These are phyloP conservation scores for Sphagnum magellanicum DNA, from an alignment of 228 moss, liverwort and hornwort species.

Conservation along the genomic window DNA sequence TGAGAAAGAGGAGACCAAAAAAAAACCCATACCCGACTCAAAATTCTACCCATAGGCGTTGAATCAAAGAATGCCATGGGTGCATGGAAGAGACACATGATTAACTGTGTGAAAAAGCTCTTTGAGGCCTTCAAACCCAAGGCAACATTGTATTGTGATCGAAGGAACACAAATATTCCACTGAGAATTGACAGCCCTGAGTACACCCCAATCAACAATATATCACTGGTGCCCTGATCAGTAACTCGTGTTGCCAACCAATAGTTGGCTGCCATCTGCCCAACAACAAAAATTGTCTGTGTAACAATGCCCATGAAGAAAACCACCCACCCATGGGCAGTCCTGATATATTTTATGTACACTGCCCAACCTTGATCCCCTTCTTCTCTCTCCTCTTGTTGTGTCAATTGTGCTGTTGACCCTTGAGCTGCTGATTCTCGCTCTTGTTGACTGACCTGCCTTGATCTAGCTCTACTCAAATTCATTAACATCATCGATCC, in stretches of 20 bases:
- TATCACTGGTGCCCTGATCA: conserved; percentile 22
- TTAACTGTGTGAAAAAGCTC: conserved; percentile 21
- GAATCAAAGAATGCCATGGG: conserved; percentile 70
- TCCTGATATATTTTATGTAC: conserved; percentile 39
- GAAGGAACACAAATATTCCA: conserved; percentile 39
- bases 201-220: conserved; percentile 33
- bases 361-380: conserved; percentile 45
- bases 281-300: conserved; percentile 36
- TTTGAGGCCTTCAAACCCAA: conserved; percentile 32
- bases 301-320: conserved; percentile 9
- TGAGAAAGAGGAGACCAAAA: too few relatives aligned
- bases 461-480: conserved; percentile 16
- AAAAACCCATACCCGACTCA: conserved; percentile 20
- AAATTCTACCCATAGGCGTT: conserved; percentile 64
- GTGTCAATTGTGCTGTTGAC: conserved; percentile 33
- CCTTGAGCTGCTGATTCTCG: conserved; percentile 1
- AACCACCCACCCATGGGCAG: conserved; percentile 37
- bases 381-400: conserved; percentile 49
- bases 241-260: conserved; percentile 41
- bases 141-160: conserved; percentile 19
- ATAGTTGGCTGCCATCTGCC: conserved; percentile 38
- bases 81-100: conserved; percentile 44
- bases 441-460: conserved; percentile 15
- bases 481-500: conserved; percentile 19
- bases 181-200: conserved; percentile 21